Evolutionary conservation across 768 basidiomycete genomes (phyloP).

Genomic region (Collybiopsis luxurians): DNA sequence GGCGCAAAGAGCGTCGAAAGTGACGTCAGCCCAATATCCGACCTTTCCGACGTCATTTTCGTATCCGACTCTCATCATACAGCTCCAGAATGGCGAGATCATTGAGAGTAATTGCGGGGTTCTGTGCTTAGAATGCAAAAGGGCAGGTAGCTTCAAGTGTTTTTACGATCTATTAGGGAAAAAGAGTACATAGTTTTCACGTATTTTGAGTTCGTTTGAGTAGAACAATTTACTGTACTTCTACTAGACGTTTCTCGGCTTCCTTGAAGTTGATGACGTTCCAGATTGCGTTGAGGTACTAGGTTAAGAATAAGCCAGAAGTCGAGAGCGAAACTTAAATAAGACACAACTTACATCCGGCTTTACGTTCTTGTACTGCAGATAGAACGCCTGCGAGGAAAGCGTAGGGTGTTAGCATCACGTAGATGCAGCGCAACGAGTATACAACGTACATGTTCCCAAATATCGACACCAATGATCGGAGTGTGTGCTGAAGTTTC

Average conservation of each 20-base stretch:
- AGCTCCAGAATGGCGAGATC: too few species aligned
- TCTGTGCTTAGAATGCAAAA: too few species aligned
- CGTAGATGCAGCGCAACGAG: slow-evolving; percentile 12
- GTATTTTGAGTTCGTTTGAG: neutral
- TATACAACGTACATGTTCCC: slow-evolving; percentile 75
- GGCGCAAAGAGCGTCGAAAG: neutral
- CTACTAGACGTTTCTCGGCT: slow-evolving; percentile 61
- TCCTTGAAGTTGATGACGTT: slow-evolving; percentile 95
- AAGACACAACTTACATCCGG: slow-evolving; percentile 80
- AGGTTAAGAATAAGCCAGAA: slow-evolving; percentile 3
- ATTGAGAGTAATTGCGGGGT: too few species aligned
- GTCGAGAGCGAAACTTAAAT: too few species aligned
- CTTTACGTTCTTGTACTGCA: slow-evolving; percentile 90
- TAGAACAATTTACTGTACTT: slow-evolving; percentile 22
- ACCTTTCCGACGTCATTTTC: neutral
- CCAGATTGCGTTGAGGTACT: slow-evolving; percentile 97
- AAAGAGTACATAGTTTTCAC: neutral
- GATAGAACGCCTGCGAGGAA: slow-evolving; percentile 62
- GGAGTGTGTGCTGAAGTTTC: slow-evolving; percentile 67
- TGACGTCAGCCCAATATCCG: slow-evolving; percentile 8
- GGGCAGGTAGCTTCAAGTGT: too few species aligned
- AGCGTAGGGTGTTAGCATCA: slow-evolving; percentile 7
- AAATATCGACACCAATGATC: slow-evolving; percentile 95
- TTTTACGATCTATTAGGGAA: too few species aligned
- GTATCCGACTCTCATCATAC: too few species aligned